These are phyloP conservation scores for Parasitella parasitica DNA, from an alignment of 371 early-diverging fungal genomes.

Conservation along the genomic window DNA sequence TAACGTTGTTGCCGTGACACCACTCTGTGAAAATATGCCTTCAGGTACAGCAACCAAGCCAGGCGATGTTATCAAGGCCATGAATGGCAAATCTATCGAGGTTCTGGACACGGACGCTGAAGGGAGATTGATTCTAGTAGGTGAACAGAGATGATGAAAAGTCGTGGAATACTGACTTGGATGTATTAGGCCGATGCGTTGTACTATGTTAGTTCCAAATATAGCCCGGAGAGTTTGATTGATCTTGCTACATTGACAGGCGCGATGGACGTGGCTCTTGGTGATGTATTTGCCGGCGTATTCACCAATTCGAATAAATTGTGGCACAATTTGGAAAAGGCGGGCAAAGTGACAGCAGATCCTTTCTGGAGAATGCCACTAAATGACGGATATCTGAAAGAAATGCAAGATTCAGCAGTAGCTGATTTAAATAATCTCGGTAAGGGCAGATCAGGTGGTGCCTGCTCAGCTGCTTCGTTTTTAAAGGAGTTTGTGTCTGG, in stretches of 20 bases:
- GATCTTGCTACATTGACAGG: constrained; percentile 94
- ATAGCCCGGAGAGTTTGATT: constrained; percentile 71
- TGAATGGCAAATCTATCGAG: constrained; percentile 84
- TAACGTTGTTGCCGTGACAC: constrained; percentile 69
- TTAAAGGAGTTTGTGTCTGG: constrained; percentile 84
- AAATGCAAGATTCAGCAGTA: constrained; percentile 76
- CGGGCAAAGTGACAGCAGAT: constrained; percentile 74
- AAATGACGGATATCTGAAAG: constrained; percentile 68
- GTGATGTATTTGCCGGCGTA: constrained; percentile 86
- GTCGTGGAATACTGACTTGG: not conserved
- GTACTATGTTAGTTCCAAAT: constrained; percentile 72
- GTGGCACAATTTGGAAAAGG: constrained; percentile 68
- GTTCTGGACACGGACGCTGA: constrained; percentile 82
- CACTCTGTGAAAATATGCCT: constrained; percentile 82
- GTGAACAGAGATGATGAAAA: not conserved
- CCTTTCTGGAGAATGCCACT: constrained; percentile 97
- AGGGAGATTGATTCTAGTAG: constrained; percentile 64
- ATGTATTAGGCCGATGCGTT: constrained; percentile 73
- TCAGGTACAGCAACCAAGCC: constrained; percentile 80
- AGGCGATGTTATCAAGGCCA: constrained; percentile 79
- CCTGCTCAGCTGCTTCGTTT: constrained; percentile 94
- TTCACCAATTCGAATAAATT: constrained; percentile 81
- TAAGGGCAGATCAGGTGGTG: constrained; percentile 75
- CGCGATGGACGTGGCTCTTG: constrained; percentile 92
- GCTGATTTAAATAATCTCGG: constrained; percentile 89